Evolutionary conservation across 192 early-diverging fungal genomes (phyloP).

Genomic region (Umbelopsis vinacea): DNA sequence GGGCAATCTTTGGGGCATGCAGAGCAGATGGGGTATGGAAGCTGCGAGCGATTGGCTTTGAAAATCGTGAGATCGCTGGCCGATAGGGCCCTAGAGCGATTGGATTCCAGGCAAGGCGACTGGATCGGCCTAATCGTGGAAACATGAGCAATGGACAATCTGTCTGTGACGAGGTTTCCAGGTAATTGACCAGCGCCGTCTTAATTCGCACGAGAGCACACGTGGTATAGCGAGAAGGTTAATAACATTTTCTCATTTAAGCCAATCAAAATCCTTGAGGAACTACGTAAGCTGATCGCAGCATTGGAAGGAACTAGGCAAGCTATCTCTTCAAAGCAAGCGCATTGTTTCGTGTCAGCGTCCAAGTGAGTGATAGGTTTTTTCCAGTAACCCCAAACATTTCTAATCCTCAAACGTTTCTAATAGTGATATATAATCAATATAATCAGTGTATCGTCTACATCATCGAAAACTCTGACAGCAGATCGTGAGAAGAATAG

Average conservation of each 20-base stretch:
- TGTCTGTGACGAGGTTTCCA: neutral
- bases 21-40: neutral
- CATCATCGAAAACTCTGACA: too few relatives aligned
- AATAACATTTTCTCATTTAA: neutral
- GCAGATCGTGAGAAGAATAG: too few relatives aligned
- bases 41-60: neutral
- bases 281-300: too few relatives aligned
- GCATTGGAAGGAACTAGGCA: too few relatives aligned
- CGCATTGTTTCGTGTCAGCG: too few relatives aligned
- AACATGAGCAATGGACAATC: constrained; percentile 6
- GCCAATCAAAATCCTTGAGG: too few relatives aligned
- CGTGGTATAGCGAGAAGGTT: neutral
- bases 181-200: neutral
- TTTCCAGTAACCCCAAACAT: too few relatives aligned
- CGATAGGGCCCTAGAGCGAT: neutral
- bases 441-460: too few relatives aligned
- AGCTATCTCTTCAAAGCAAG: too few relatives aligned
- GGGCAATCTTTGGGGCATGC: neutral
- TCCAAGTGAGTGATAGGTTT: too few relatives aligned
- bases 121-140: neutral
- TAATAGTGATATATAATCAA: too few relatives aligned
- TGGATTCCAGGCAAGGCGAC: neutral
- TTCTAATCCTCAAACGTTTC: too few relatives aligned
- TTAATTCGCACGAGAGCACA: neutral
- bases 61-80: neutral